Conservation (phyloP, 2,329 filamentous ascomycete species). For the Neopestalotiopsis clavispora region DNA sequence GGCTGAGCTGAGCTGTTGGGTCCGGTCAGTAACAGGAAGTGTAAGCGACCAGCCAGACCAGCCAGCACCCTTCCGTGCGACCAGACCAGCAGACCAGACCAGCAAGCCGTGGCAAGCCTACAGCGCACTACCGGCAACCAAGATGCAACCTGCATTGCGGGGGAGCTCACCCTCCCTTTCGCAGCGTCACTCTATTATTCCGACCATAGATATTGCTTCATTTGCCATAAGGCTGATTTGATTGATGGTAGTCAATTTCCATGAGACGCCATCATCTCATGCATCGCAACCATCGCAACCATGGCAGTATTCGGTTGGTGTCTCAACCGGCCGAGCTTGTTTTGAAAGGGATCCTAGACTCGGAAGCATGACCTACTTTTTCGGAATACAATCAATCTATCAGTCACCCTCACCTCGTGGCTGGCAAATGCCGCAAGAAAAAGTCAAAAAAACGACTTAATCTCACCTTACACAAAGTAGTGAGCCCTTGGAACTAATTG, state of each 20-base stretch:
- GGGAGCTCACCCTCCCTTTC: background rate
- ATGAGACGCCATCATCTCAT: slow-evolving; percentile 1
- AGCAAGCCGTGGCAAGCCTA: too few relatives aligned
- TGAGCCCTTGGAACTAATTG: too few relatives aligned
- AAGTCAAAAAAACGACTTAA: background rate
- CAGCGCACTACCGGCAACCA: background rate
- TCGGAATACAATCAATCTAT: too few relatives aligned
- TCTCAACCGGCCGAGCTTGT: background rate
- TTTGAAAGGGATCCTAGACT: too few relatives aligned
- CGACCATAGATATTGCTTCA: slow-evolving; percentile 12
- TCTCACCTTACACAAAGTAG: too few relatives aligned
- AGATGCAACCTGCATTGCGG: slow-evolving; percentile 8
- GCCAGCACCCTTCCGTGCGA: slow-evolving; percentile 3
- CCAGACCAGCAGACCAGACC: background rate
- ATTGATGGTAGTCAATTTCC: slow-evolving; percentile 10
- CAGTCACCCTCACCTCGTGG: too few relatives aligned
- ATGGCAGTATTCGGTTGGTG: background rate
- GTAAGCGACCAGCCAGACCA: background rate
- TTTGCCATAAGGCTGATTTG: slow-evolving; percentile 11
- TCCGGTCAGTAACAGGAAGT: background rate
- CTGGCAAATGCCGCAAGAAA: background rate
- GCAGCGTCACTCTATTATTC: slow-evolving; percentile 7
- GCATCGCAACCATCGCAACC: slow-evolving; percentile 4
- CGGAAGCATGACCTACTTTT: too few relatives aligned
- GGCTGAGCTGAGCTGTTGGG: background rate